Evolutionary conservation across 805 yeast genomes (phyloP), one percentile per base, ranked within the genome.

Genomic region (Candida krabiensis): DNA sequence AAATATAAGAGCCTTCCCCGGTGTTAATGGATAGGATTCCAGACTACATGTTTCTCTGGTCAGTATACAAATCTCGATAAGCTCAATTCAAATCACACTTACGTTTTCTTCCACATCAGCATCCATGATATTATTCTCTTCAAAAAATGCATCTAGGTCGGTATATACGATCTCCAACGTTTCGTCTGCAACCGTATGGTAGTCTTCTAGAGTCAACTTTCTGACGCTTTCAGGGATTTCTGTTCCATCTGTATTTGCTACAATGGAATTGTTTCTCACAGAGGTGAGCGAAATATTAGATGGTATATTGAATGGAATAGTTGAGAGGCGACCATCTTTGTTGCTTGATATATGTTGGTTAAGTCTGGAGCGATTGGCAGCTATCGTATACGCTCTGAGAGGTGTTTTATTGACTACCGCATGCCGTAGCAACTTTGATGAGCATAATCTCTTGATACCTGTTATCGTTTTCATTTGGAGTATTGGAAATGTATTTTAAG

Each of bases 11-110:
- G 2, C 97, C 98, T 13, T 70, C 67, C 1, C 80, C 75, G 3
- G 91, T 86, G 5, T 71, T 77, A 40, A 93, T 60, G 1, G 91
- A 80, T 63, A 93, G 62, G 7, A 93, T 97, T 6, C 99, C 99
- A 5, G 61, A 42, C 50, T 55, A 23, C 11, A 22, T 14, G n/a
- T n/a, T n/a, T n/a, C n/a, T n/a, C 23, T 18, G 16, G 41, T 45
- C 28, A 37, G 42, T 30, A 26, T n/a, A n/a, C n/a, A n/a, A n/a
- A n/a, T n/a, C n/a, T n/a, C n/a, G n/a, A n/a, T n/a, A n/a, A n/a
- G n/a, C n/a, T n/a, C n/a, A n/a, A n/a, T n/a, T n/a, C n/a, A n/a
- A n/a, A 23, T 4, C 7, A 16, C 23, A 64, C 73, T 44, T 52
- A 67, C 73, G 43, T 86, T 66, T 55, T 84, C 74, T 63, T 93